Percentiles rank a stretch among this genome's conserved stretches.
Evolutionary conservation across 2,329 filamentous ascomycete genomes (phyloP).

Genomic region (Coniochaeta hoffmannii): DNA sequence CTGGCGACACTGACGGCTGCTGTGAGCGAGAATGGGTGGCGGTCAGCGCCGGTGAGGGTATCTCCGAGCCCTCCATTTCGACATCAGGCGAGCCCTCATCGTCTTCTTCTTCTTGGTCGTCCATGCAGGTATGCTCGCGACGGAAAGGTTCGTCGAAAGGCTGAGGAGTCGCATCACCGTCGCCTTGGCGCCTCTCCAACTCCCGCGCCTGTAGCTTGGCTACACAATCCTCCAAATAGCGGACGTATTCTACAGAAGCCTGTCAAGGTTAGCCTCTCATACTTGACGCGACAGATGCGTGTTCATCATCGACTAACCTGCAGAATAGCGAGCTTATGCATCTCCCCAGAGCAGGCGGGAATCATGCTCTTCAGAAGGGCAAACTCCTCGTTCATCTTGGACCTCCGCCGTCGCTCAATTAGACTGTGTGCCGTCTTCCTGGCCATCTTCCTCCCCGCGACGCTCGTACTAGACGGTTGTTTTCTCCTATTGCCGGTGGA

Average conservation of each 20-base stretch:
- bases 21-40: conserved; percentile 23
- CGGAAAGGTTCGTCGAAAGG: neutral
- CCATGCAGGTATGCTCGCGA: neutral
- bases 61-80: conserved; percentile 53
- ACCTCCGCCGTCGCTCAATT: conserved; percentile 81
- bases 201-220: conserved; percentile 59
- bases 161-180: neutral
- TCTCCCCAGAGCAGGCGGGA: conserved; percentile 89
- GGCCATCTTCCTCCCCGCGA: conserved; percentile 88
- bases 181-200: neutral
- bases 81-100: conserved; percentile 36
- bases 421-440: conserved; percentile 93
- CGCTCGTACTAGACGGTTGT: conserved; percentile 66
- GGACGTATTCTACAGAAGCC: conserved; percentile 94
- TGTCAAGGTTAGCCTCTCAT: conserved; percentile 25
- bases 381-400: conserved; percentile 99
- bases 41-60: conserved; percentile 38
- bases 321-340: conserved; percentile 95
- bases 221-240: conserved; percentile 87
- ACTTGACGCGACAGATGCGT: too few relatives aligned
- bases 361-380: conserved; percentile 90
- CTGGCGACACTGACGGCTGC: conserved; percentile 46
- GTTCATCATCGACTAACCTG: conserved; percentile 55
- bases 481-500: conserved; percentile 60
- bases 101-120: neutral